Evolutionary conservation across 257 asterid species (phyloP).

Genomic region (Euphrasia confusa): DNA sequence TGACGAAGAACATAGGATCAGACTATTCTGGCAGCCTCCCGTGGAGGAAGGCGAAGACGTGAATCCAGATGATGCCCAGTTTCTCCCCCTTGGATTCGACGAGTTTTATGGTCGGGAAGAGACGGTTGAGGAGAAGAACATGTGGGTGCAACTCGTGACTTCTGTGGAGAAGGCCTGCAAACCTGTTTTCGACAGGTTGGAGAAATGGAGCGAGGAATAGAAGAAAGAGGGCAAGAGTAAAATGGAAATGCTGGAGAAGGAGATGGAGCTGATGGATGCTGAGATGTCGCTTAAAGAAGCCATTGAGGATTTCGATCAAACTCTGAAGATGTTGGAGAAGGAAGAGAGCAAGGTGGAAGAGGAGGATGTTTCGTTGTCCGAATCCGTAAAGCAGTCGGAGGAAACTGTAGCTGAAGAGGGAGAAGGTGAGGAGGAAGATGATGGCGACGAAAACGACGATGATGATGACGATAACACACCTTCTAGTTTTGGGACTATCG

Average conservation of each 20-base stretch:
- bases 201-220: constrained; percentile 67
- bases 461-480: constrained; percentile 35
- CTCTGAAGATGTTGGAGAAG: constrained; percentile 57
- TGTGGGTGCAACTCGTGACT: constrained; percentile 33
- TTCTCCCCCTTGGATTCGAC: constrained; percentile 83
- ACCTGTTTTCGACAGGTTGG: constrained; percentile 34
- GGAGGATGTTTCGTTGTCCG: constrained; percentile 36
- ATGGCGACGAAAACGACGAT: constrained; percentile 35
- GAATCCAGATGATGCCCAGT: constrained; percentile 52
- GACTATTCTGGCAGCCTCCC: constrained; percentile 83
- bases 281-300: constrained; percentile 72
- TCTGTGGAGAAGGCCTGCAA: constrained; percentile 37
- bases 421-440: constrained; percentile 43
- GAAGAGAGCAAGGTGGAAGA: constrained; percentile 64
- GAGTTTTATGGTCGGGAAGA: constrained; percentile 68
- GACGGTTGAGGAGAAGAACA: constrained; percentile 26
- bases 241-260: constrained; percentile 45
- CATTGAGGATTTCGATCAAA: constrained; percentile 68
- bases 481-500: constrained; percentile 77
- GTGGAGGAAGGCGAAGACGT: constrained; percentile 50
- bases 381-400: constrained; percentile 31
- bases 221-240: constrained; percentile 47
- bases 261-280: constrained; percentile 62
- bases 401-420: constrained; percentile 46
- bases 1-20: constrained; percentile 81